Percentiles rank a stretch among this genome's conserved stretches.
Conservation (phyloP, 1,284 basidiomycete species). For the Cryptococcus sp. region DNA sequence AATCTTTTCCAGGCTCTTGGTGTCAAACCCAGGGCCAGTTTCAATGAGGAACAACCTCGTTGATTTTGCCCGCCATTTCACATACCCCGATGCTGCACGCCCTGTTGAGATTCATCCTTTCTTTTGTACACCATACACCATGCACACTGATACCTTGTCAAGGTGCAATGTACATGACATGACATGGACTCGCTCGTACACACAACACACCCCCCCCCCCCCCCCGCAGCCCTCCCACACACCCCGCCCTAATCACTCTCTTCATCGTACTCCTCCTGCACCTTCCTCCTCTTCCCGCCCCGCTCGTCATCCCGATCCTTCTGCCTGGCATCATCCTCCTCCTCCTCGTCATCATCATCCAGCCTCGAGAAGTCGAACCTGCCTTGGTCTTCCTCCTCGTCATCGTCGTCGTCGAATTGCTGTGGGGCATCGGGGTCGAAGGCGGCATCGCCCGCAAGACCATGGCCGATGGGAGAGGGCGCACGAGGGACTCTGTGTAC, state of each 20-base stretch:
- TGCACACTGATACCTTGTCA: not conserved
- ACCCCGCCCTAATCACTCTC: conserved; percentile 23
- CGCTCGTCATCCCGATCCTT: conserved; percentile 10
- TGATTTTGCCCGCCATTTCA: too few species aligned
- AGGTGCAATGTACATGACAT: not conserved
- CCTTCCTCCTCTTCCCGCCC: conserved; percentile 22
- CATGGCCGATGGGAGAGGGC: conserved; percentile 28
- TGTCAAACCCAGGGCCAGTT: conserved; percentile 26
- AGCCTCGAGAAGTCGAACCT: conserved; percentile 49
- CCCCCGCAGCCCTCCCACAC: not conserved
- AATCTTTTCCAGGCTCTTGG: conserved; percentile 37
- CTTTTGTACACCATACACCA: too few species aligned
- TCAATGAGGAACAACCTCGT: not conserved
- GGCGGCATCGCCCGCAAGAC: conserved; percentile 23
- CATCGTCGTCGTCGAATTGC: conserved; percentile 18
- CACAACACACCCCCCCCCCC: not conserved
- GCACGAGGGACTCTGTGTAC: conserved; percentile 19
- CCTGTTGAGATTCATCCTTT: too few species aligned
- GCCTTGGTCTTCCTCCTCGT: conserved; percentile 9
- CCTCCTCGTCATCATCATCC: conserved; percentile 58
- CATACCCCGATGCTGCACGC: too few species aligned
- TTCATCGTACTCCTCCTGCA: conserved; percentile 21
- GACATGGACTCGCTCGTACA: not conserved
- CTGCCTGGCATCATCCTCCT: conserved; percentile 12
- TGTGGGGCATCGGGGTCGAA: conserved; percentile 16